phyloP scores from a whole-genome alignment of 148 eudicot genomes.

The Rhododendron ferrugineum region DNA sequence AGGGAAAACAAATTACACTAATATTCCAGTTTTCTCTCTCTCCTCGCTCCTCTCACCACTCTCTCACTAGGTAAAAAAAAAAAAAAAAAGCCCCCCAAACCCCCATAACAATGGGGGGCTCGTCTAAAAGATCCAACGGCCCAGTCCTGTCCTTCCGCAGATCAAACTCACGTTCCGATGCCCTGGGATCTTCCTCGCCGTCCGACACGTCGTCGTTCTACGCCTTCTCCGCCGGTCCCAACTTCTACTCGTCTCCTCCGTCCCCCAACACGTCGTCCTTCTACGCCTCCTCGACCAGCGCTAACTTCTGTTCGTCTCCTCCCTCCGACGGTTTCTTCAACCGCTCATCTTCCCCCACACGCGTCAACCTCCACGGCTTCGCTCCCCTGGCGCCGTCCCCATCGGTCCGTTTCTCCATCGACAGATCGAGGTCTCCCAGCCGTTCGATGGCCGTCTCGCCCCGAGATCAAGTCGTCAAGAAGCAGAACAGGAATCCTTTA shows the following conservation, averaged over 20 bases:
- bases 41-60: background rate
- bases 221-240: slow-evolving; percentile 24
- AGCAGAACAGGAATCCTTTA: slow-evolving; percentile 16
- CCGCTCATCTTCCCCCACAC: slow-evolving; percentile 33
- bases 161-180: slow-evolving; percentile 26
- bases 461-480: slow-evolving; percentile 22
- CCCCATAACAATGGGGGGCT: slow-evolving; percentile 18
- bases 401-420: slow-evolving; percentile 35
- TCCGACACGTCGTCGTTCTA: slow-evolving; percentile 14
- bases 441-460: slow-evolving; percentile 32
- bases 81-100: too few relatives aligned
- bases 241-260: slow-evolving; percentile 17
- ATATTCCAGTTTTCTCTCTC: background rate
- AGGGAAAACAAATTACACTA: background rate
- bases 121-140: slow-evolving; percentile 34
- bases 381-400: slow-evolving; percentile 26
- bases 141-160: slow-evolving; percentile 30
- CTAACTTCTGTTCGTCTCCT: slow-evolving; percentile 24
- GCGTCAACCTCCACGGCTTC: slow-evolving; percentile 37
- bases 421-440: slow-evolving; percentile 30
- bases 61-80: background rate
- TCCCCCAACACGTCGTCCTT: background rate
- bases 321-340: slow-evolving; percentile 19
- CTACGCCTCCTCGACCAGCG: slow-evolving; percentile 31
- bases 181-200: slow-evolving; percentile 11